A percentile compares a stretch with the other conserved stretches of the same genome.
These are phyloP conservation scores for Xanthoparmelia taractica DNA, from an alignment of 495 filamentous ascomycete genomes.

Conservation along the genomic window DNA sequence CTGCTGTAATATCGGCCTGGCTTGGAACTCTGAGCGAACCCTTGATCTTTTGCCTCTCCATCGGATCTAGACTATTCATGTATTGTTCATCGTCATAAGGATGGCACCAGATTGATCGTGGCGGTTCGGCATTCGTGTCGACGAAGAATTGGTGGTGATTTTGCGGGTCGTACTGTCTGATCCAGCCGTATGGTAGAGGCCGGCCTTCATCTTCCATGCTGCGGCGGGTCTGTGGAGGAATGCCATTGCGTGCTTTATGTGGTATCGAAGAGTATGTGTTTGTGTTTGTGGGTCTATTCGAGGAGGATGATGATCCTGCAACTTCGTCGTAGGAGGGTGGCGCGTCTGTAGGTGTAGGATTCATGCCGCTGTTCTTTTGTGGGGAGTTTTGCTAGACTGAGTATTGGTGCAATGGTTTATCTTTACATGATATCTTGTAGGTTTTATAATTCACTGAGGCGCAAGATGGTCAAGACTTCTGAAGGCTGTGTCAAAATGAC, in stretches of 20 bases:
- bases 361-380: neutral
- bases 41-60: conserved; percentile 35
- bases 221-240: conserved; percentile 37
- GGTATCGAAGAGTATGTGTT: conserved; percentile 6
- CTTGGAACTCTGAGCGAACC: conserved; percentile 30
- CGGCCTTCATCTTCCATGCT: conserved; percentile 45
- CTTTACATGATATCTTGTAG: neutral
- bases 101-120: conserved; percentile 44
- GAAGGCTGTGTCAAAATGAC: neutral
- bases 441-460: neutral
- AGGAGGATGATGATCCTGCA: conserved; percentile 13
- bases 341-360: conserved; percentile 21
- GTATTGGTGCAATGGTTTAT: neutral
- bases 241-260: conserved; percentile 33
- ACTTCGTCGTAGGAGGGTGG: conserved; percentile 32
- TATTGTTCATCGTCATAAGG: conserved; percentile 51
- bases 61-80: conserved; percentile 32
- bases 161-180: conserved; percentile 38
- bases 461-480: neutral
- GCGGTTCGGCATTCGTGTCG: conserved; percentile 39
- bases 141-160: conserved; percentile 46
- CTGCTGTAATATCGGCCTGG: conserved; percentile 35
- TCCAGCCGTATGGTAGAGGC: conserved; percentile 38
- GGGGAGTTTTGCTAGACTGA: neutral
- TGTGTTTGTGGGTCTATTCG: conserved; percentile 6